Evolutionary conservation across 2,329 filamentous ascomycete genomes (phyloP), one percentile per base, ranked within the genome.

Genomic region (Stenocarpella maydis): DNA sequence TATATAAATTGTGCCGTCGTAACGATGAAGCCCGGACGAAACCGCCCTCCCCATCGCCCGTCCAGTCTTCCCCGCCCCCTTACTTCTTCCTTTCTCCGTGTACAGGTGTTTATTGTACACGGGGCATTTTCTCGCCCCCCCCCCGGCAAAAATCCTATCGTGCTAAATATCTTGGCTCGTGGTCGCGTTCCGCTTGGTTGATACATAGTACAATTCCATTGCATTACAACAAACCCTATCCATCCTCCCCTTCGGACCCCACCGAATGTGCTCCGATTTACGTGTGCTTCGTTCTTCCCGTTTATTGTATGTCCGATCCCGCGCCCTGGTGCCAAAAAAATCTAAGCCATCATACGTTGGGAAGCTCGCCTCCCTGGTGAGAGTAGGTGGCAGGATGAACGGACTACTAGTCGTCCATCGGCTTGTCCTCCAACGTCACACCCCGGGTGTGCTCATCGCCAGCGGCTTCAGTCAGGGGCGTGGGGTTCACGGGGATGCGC

Each of bases 351-450:
- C 19, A 54, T 49, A 19, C 26, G 21, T 37, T 24, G 26, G 39
- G 26, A 15, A 37, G 14, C n/a, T 45, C 28, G 10, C 12, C 45
- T 14, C 34, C 28, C 41, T 12, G 34, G 64, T 26, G 37, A 15
- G 19, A 10, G 9, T 9, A 37, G 24, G 31, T 39, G 50, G 54
- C 34, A 52, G 19, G 7, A 45, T 24, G 39, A 24, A 37, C 2
- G 10, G 26, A 43, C 68, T 70, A 71, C 77, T 80, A 92, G 80
- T 93, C 90, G 80, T 93, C 90, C 90, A 94, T 93, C n/a, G 91
- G 90, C 80, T 88, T 90, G 78, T 94, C 92, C 75, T 89, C 88
- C 75, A 94, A 82, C 73, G 89, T 90, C 50, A 94, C 91, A 8
- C 90, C 88, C 71, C 82, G 78, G 70, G 76, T 72, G 55, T 73